These are phyloP conservation scores for Yueomyces sp. DNA, from an alignment of 805 yeast genomes.

Conservation along the genomic window DNA sequence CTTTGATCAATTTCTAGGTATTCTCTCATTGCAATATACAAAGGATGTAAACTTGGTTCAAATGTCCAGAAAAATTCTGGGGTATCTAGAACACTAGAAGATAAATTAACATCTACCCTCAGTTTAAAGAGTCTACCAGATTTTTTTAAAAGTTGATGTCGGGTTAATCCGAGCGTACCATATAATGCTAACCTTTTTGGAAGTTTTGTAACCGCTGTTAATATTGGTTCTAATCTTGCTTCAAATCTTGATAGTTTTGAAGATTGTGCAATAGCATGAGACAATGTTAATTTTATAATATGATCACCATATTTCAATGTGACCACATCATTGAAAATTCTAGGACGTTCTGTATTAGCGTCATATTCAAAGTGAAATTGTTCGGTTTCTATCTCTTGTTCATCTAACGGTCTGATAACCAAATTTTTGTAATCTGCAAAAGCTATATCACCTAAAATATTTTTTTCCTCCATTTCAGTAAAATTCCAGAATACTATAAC, in stretches of 20 bases:
- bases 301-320: slow-evolving; percentile 86
- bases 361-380: slow-evolving; percentile 43
- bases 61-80: slow-evolving; percentile 94
- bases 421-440: slow-evolving; percentile 38
- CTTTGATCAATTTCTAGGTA: slow-evolving; percentile 91
- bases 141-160: slow-evolving; percentile 75
- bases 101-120: slow-evolving; percentile 84
- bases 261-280: slow-evolving; percentile 94
- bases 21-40: slow-evolving; percentile 79
- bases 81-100: slow-evolving; percentile 83
- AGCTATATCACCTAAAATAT: slow-evolving; percentile 78
- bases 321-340: slow-evolving; percentile 89
- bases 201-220: slow-evolving; percentile 74
- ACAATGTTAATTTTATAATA: slow-evolving; percentile 79
- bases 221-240: slow-evolving; percentile 72
- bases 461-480: slow-evolving; percentile 83
- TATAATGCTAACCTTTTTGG: slow-evolving; percentile 86
- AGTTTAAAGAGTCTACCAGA: slow-evolving; percentile 84
- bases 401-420: slow-evolving; percentile 62
- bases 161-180: slow-evolving; percentile 71
- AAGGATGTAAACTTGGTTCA: slow-evolving; percentile 90
- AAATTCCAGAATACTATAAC: slow-evolving; percentile 98
- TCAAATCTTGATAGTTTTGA: slow-evolving; percentile 86
- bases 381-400: slow-evolving; percentile 87
- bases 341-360: slow-evolving; percentile 43